phyloP scores from a whole-genome alignment of 495 filamentous ascomycete species.

The Tetracladium marchalianum region DNA sequence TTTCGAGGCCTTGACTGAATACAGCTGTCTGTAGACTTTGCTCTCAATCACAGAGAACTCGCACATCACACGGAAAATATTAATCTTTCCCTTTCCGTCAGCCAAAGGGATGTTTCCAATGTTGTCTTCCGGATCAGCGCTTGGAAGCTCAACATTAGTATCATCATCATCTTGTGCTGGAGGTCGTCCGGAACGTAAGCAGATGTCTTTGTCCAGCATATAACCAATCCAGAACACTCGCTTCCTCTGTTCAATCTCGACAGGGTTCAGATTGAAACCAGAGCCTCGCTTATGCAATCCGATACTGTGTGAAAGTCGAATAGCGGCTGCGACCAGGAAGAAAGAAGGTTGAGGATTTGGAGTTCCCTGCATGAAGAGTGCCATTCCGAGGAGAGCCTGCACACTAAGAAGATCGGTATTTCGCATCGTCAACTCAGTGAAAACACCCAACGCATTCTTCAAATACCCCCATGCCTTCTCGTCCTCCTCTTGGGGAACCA shows the following conservation, averaged over 20 bases:
- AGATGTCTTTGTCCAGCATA: conserved; percentile 90
- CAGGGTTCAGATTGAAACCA: conserved; percentile 78
- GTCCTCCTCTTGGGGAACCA: conserved; percentile 83
- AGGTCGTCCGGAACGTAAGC: conserved; percentile 82
- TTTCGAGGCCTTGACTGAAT: conserved; percentile 84
- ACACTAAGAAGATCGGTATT: conserved; percentile 95
- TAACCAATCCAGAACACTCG: conserved; percentile 98
- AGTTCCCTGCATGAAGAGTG: conserved; percentile 90
- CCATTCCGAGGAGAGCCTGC: conserved; percentile 94
- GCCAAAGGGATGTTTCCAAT: conserved; percentile 87
- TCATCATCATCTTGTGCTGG: conserved; percentile 96
- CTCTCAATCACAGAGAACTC: conserved; percentile 85
- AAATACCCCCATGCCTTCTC: conserved; percentile 89
- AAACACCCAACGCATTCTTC: conserved; percentile 91
- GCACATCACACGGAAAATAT: conserved; percentile 85
- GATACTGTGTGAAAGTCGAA: conserved; percentile 86
- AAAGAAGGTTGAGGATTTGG: conserved; percentile 94
- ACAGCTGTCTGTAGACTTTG: conserved; percentile 88
- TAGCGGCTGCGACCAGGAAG: conserved; percentile 87
- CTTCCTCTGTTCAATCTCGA: conserved; percentile 91
- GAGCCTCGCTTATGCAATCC: conserved; percentile 89
- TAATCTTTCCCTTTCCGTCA: conserved; percentile 87
- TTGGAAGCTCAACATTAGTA: conserved; percentile 94
- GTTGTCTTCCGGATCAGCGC: conserved; percentile 80
- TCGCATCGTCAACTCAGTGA: conserved; percentile 86